A percentile compares a stretch with the other conserved stretches of the same genome.
Conservation (phyloP, 1,284 basidiomycete species). For the Boletus holoroseus region DNA sequence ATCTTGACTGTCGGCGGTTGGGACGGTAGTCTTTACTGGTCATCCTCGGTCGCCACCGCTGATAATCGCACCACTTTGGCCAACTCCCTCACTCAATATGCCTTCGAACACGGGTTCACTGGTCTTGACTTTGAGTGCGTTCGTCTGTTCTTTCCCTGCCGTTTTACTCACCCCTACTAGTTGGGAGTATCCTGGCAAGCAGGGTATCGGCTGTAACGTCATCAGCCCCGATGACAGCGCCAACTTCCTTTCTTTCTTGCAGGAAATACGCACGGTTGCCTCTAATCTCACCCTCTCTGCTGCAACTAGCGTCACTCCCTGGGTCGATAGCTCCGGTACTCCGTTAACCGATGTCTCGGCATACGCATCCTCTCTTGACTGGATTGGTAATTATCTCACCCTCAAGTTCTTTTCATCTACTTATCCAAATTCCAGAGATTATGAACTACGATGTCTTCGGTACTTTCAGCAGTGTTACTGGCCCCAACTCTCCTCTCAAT, state of each 20-base stretch:
- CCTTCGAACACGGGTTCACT: conserved; percentile 63
- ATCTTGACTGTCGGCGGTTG: conserved; percentile 83
- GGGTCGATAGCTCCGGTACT: conserved; percentile 50
- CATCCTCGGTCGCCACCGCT: conserved; percentile 59
- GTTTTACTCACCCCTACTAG: conserved; percentile 38
- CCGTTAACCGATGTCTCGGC: conserved; percentile 61
- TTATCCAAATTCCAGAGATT: conserved; percentile 37
- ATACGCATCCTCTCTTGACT: conserved; percentile 72
- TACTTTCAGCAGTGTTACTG: conserved; percentile 46
- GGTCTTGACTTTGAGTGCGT: conserved; percentile 83
- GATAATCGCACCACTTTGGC: conserved; percentile 64
- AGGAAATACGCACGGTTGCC: conserved; percentile 60
- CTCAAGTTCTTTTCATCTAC: conserved; percentile 19
- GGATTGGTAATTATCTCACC: conserved; percentile 42
- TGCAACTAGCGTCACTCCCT: conserved; percentile 67
- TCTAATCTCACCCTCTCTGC: conserved; percentile 66
- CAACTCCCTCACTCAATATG: conserved; percentile 56
- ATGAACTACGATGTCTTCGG: conserved; percentile 89
- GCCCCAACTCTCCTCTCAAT: conserved; percentile 80
- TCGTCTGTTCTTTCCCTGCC: not conserved
- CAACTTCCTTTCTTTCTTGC: conserved; percentile 71
- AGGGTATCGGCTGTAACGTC: conserved; percentile 71
- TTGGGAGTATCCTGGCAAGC: conserved; percentile 79
- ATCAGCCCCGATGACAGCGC: conserved; percentile 60
- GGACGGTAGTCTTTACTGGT: conserved; percentile 78